Conservation (phyloP, 352 stramenopile species). For the Phytophthora pistaciae region DNA sequence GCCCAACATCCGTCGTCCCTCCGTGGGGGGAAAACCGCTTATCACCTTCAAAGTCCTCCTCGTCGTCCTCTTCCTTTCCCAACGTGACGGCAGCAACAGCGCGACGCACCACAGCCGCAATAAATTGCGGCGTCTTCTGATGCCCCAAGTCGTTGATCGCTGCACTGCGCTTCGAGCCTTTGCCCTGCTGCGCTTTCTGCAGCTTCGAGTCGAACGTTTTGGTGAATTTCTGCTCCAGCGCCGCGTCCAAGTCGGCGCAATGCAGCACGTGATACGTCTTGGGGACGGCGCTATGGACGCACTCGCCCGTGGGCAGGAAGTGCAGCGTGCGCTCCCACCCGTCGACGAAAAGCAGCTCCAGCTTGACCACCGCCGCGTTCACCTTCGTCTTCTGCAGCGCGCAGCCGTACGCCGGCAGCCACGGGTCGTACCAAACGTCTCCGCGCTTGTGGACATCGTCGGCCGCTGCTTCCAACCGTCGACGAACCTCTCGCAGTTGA, state of each 20-base stretch:
- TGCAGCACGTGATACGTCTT: slow-evolving; percentile 30
- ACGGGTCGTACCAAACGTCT: slow-evolving; percentile 44
- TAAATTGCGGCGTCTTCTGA: slow-evolving; percentile 71
- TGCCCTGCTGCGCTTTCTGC: slow-evolving; percentile 33
- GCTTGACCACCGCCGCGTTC: slow-evolving; percentile 22
- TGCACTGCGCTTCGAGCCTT: slow-evolving; percentile 40
- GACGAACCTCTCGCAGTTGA: slow-evolving; percentile 20
- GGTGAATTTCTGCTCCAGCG: slow-evolving; percentile 18
- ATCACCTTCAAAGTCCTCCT: background rate
- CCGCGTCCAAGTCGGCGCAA: slow-evolving; percentile 41
- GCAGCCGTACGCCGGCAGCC: slow-evolving; percentile 62
- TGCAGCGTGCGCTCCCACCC: slow-evolving; percentile 52
- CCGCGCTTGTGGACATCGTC: slow-evolving; percentile 18
- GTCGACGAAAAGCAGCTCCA: slow-evolving; percentile 55
- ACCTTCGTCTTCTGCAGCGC: slow-evolving; percentile 45
- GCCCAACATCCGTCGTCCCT: slow-evolving; percentile 59
- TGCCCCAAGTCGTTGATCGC: slow-evolving; percentile 35
- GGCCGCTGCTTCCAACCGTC: slow-evolving; percentile 5
- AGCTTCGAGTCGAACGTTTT: slow-evolving; percentile 25
- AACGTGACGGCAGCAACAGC: slow-evolving; percentile 3
- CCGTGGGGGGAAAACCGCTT: slow-evolving; percentile 15
- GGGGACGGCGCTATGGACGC: slow-evolving; percentile 48
- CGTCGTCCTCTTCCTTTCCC: slow-evolving; percentile 3
- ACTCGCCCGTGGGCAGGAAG: slow-evolving; percentile 33
- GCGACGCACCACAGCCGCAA: slow-evolving; percentile 39